A percentile compares a stretch with the other conserved stretches of the same genome.
These are phyloP conservation scores for Larix kaempferi DNA, from an alignment of 75 land plant species.

Conservation along the genomic window DNA sequence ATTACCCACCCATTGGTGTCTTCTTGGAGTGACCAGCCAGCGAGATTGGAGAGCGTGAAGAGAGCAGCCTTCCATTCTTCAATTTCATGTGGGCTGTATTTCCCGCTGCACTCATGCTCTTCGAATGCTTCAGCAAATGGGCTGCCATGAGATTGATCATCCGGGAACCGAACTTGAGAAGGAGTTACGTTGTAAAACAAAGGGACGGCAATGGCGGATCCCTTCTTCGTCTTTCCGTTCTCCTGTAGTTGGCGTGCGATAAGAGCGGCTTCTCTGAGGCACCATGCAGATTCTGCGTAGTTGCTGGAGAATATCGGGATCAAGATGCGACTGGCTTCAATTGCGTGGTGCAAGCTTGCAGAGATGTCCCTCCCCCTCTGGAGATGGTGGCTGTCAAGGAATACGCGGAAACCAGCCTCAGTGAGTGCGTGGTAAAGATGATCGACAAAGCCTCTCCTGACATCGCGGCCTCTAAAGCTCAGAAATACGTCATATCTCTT, in stretches of 20 bases:
- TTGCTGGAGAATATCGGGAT: constrained; percentile 4
- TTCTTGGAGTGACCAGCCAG: not conserved
- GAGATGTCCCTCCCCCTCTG: not conserved
- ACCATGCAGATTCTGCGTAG: constrained; percentile 10
- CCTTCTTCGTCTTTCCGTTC: too few relatives aligned
- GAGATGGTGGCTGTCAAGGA: not conserved
- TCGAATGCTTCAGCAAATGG: constrained; percentile 8
- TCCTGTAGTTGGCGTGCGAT: not conserved
- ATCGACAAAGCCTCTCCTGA: not conserved
- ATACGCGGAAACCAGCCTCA: not conserved
- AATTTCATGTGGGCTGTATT: too few relatives aligned
- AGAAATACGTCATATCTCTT: constrained; percentile 6
- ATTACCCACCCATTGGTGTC: too few relatives aligned
- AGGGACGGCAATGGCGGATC: not conserved
- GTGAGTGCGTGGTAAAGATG: not conserved
- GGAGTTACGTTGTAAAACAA: constrained; percentile 17
- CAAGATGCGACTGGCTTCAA: not conserved
- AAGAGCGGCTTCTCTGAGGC: not conserved
- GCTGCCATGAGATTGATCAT: not conserved
- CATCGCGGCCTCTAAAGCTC: constrained; percentile 5
- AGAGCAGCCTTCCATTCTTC: not conserved
- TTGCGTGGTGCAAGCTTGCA: not conserved
- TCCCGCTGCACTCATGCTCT: not conserved
- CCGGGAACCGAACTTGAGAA: not conserved
- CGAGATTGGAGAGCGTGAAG: not conserved